Conservation (phyloP, 805 yeast species). For the Brettanomyces naardenensis region DNA sequence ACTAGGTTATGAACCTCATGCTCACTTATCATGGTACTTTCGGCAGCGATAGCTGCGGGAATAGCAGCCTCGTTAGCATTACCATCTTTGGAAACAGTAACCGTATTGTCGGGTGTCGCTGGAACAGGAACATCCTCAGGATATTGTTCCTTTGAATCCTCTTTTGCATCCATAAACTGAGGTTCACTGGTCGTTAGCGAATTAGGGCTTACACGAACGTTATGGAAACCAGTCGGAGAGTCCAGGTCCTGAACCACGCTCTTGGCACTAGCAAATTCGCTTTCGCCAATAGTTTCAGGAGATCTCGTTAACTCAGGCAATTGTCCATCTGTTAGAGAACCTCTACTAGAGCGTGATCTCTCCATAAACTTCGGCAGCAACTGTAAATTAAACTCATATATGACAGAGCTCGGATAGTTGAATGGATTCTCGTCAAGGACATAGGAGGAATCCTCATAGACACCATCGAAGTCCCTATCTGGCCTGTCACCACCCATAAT, state of each 20-base stretch:
- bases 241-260: not conserved
- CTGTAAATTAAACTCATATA: conserved; percentile 28
- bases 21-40: not conserved
- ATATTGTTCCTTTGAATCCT: not conserved
- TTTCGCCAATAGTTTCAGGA: not conserved
- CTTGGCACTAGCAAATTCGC: not conserved
- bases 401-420: conserved; percentile 24
- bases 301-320: not conserved
- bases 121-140: not conserved
- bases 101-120: not conserved
- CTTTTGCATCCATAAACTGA: conserved; percentile 2
- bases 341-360: conserved; percentile 2
- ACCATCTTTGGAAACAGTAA: not conserved
- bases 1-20: not conserved
- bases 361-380: conserved; percentile 22
- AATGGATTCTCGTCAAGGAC: conserved; percentile 24
- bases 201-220: not conserved
- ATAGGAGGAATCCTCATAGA: conserved; percentile 14
- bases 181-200: not conserved
- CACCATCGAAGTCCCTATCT: conserved; percentile 39
- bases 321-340: not conserved
- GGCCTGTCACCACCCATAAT: conserved; percentile 90
- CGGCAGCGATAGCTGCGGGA: not conserved
- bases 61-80: not conserved
- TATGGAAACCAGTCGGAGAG: not conserved